phyloP scores from a whole-genome alignment of 495 filamentous ascomycete genomes.

The Oidiodendron maius region DNA sequence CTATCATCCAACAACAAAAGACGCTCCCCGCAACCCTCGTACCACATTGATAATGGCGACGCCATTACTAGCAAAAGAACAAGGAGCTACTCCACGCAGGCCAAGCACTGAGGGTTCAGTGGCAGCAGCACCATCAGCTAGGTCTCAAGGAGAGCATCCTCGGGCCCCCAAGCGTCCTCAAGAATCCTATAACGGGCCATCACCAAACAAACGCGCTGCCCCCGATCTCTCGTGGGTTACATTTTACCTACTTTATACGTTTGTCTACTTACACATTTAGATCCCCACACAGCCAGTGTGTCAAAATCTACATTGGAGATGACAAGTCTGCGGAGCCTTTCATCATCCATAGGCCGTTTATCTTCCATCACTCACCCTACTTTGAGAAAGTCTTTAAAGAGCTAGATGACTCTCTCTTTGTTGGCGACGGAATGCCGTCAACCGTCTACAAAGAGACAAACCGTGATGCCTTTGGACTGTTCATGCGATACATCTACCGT shows the following conservation, averaged over 20 bases:
- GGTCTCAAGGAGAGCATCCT: too few species aligned
- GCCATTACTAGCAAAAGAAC: too few species aligned
- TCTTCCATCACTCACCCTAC: slow-evolving; percentile 1
- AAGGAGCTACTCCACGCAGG: too few species aligned
- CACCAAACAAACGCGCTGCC: background rate
- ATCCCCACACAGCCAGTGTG: too few species aligned
- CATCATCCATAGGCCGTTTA: background rate
- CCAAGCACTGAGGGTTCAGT: too few species aligned
- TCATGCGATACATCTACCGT: background rate
- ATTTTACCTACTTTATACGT: background rate
- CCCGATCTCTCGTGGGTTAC: background rate
- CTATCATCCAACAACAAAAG: too few species aligned
- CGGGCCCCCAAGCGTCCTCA: background rate
- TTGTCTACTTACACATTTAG: background rate
- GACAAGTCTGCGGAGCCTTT: background rate
- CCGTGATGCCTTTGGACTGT: background rate
- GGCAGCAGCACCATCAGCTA: too few species aligned
- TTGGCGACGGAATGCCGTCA: background rate
- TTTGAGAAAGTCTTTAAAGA: background rate
- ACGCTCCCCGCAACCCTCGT: too few species aligned
- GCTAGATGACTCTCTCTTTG: background rate
- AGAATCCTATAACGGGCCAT: background rate
- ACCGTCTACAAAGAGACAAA: background rate
- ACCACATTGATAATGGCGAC: too few species aligned
- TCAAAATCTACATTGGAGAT: too few species aligned